Conservation (phyloP, 345 rosid genomes). For the Brassica napus region DNA sequence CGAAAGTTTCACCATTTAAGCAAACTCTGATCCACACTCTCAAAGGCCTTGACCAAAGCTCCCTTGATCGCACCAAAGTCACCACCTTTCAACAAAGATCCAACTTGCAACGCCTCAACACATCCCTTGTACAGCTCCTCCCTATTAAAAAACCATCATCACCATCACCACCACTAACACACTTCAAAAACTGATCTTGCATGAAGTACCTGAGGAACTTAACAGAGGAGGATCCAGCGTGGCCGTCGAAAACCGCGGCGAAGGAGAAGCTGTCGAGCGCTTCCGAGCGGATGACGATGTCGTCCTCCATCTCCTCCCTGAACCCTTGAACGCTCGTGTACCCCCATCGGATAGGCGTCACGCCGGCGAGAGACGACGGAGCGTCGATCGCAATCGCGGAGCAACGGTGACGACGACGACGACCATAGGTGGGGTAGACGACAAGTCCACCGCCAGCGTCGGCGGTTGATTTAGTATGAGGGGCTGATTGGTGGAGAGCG, state of each 20-base stretch:
- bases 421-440: slow-evolving; percentile 24
- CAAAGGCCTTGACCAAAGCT: slow-evolving; percentile 65
- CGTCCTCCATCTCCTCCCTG: slow-evolving; percentile 94
- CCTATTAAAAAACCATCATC: slow-evolving; percentile 45
- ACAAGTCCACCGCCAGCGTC: slow-evolving; percentile 27
- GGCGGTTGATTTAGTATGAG: neutral
- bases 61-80: slow-evolving; percentile 50
- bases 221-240: slow-evolving; percentile 76
- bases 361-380: slow-evolving; percentile 62
- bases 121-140: slow-evolving; percentile 90
- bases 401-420: slow-evolving; percentile 48
- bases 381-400: slow-evolving; percentile 85
- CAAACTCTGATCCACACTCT: slow-evolving; percentile 65
- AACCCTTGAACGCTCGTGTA: slow-evolving; percentile 70
- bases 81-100: slow-evolving; percentile 62
- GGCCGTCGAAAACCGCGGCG: slow-evolving; percentile 91
- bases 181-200: neutral
- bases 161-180: slow-evolving; percentile 1
- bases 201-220: slow-evolving; percentile 66
- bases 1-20: slow-evolving; percentile 11
- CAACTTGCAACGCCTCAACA: slow-evolving; percentile 68
- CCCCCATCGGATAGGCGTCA: slow-evolving; percentile 73
- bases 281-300: slow-evolving; percentile 61
- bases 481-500: slow-evolving; percentile 31
- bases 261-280: slow-evolving; percentile 81